phyloP scores from a whole-genome alignment of 2,329 filamentous ascomycete genomes.

The Colletotrichum filicis region DNA sequence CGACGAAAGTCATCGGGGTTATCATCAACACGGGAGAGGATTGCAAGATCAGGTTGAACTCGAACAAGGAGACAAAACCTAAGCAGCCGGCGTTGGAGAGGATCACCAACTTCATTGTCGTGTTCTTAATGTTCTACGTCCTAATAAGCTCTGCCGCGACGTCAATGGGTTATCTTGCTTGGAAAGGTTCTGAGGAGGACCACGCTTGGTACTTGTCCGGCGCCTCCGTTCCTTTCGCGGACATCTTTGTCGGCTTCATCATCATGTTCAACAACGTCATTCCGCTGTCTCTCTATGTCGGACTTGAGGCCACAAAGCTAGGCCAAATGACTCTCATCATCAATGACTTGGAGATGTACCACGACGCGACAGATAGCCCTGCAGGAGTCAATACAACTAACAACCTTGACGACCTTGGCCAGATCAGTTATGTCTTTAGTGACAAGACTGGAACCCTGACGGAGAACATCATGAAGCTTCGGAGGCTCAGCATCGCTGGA shows the following conservation, averaged over 20 bases:
- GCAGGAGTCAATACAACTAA: slow-evolving; percentile 92
- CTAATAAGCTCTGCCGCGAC: slow-evolving; percentile 81
- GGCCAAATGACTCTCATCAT: slow-evolving; percentile 82
- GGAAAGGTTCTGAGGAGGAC: slow-evolving; percentile 74
- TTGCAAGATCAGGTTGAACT: slow-evolving; percentile 92
- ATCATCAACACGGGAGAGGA: slow-evolving; percentile 92
- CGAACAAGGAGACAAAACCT: slow-evolving; percentile 85
- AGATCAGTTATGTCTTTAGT: slow-evolving; percentile 90
- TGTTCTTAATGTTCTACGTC: slow-evolving; percentile 84
- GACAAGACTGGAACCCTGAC: slow-evolving; percentile 96
- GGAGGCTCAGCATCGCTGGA: slow-evolving; percentile 89
- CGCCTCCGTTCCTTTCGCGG: slow-evolving; percentile 77
- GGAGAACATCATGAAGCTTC: slow-evolving; percentile 95
- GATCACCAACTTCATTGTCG: slow-evolving; percentile 82
- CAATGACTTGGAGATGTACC: slow-evolving; percentile 88
- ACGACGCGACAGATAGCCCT: slow-evolving; percentile 83
- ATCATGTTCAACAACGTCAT: slow-evolving; percentile 98
- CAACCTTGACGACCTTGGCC: slow-evolving; percentile 92
- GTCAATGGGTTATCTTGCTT: slow-evolving; percentile 85
- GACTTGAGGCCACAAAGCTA: slow-evolving; percentile 86
- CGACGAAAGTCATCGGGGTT: slow-evolving; percentile 75
- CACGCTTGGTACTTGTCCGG: slow-evolving; percentile 80
- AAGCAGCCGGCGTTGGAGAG: slow-evolving; percentile 83
- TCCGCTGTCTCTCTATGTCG: slow-evolving; percentile 89
- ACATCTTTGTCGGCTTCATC: slow-evolving; percentile 88